Conservation (phyloP, 768 basidiomycete genomes). For the Mycena haematopus region DNA sequence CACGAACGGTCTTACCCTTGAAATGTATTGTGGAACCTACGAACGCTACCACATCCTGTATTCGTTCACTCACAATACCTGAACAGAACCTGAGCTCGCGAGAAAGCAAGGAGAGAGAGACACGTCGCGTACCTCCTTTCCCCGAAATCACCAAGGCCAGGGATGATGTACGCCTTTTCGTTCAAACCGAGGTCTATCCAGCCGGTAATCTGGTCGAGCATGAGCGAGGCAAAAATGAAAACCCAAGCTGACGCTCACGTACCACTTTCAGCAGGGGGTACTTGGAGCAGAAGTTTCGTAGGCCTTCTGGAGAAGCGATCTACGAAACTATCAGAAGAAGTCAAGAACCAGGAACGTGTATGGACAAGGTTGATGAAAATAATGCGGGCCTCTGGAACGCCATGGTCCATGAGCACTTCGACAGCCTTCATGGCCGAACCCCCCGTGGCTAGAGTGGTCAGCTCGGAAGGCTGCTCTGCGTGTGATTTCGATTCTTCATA, state of each 20-base stretch:
- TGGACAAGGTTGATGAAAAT: conserved; percentile 92
- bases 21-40: conserved; percentile 1
- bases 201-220: conserved; percentile 76
- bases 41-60: not conserved
- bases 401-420: conserved; percentile 89
- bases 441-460: conserved; percentile 71
- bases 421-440: conserved; percentile 98
- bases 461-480: not conserved
- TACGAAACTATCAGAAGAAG: conserved; percentile 36
- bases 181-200: conserved; percentile 96
- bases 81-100: conserved; percentile 15
- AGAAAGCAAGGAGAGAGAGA: conserved; percentile 5
- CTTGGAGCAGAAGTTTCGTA: conserved; percentile 75
- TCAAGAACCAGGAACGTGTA: conserved; percentile 8
- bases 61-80: conserved; percentile 30
- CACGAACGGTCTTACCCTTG: not conserved
- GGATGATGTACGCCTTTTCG: conserved; percentile 89
- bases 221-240: not conserved
- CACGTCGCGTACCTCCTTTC: conserved; percentile 69
- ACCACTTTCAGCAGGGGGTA: conserved; percentile 84
- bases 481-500: conserved; percentile 41
- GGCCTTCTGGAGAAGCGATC: conserved; percentile 92
- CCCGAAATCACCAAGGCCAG: conserved; percentile 97
- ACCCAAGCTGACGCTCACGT: conserved; percentile 37
- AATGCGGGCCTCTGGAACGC: conserved; percentile 93